These are phyloP conservation scores for Talaromyces sp. DNA, from an alignment of 2,329 filamentous ascomycete species.

Conservation along the genomic window DNA sequence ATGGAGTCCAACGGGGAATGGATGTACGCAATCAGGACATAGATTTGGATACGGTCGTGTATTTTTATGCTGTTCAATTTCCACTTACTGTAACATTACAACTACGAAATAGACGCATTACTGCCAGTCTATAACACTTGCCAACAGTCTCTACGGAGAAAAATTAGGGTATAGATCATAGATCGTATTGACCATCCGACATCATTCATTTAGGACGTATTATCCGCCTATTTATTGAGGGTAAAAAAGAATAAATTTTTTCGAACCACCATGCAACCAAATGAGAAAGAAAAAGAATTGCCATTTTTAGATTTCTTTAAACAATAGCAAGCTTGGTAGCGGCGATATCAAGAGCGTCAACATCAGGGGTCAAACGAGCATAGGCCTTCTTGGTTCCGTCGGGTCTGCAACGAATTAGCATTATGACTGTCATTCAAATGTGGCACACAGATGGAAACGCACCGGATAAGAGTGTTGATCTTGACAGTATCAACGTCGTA, in stretches of 20 bases:
- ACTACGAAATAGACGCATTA: not conserved
- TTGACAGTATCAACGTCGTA: conserved; percentile 98
- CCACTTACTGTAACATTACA: not conserved
- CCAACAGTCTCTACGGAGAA: not conserved
- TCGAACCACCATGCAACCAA: conserved; percentile 40
- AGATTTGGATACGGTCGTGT: not conserved
- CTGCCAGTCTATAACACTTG: no score
- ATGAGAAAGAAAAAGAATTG: conserved; percentile 27
- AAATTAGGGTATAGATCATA: not conserved
- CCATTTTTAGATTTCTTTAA: conserved; percentile 54
- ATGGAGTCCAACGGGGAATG: not conserved
- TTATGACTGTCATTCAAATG: conserved; percentile 31
- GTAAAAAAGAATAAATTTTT: not conserved
- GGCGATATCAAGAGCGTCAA: conserved; percentile 98
- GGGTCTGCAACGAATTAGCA: conserved; percentile 51
- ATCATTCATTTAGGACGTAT: conserved; percentile 9
- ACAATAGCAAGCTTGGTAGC: conserved; percentile 98
- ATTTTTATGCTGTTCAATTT: conserved; percentile 9
- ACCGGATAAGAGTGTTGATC: conserved; percentile 99
- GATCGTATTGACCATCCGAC: not conserved
- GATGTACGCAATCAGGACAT: not conserved
- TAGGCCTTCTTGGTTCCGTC: conserved; percentile 99
- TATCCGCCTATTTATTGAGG: not conserved
- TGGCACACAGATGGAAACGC: conserved; percentile 28
- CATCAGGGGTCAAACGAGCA: conserved; percentile 88